Evolutionary conservation across 352 stramenopile species (phyloP).

Genomic region (Pythium oligandrum): DNA sequence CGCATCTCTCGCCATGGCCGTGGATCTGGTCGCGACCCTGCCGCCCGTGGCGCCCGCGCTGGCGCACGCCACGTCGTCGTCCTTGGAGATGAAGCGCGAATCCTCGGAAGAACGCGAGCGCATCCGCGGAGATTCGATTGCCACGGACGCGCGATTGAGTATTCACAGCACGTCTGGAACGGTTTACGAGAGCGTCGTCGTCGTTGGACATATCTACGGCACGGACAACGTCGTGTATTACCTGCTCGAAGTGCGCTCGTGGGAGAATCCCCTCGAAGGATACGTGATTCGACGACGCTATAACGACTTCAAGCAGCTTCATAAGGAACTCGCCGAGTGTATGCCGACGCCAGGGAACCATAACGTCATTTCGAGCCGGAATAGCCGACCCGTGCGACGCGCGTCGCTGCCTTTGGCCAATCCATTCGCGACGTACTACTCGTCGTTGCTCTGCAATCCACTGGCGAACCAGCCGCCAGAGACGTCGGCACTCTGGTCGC

Average conservation of each 20-base stretch:
- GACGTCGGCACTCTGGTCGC: slow-evolving; percentile 48
- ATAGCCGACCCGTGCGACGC: slow-evolving; percentile 8
- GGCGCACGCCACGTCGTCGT: slow-evolving; percentile 4
- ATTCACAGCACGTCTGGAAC: slow-evolving; percentile 64
- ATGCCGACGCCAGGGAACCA: slow-evolving; percentile 31
- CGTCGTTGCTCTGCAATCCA: slow-evolving; percentile 51
- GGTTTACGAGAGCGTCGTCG: slow-evolving; percentile 66
- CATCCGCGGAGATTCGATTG: slow-evolving; percentile 30
- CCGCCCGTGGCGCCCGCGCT: slow-evolving; percentile 1
- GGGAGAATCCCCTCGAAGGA: slow-evolving; percentile 64
- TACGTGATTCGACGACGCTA: slow-evolving; percentile 76
- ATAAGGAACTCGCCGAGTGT: slow-evolving; percentile 37
- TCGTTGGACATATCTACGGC: slow-evolving; percentile 59
- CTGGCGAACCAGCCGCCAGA: slow-evolving; percentile 25
- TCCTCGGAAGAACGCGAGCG: slow-evolving; percentile 23
- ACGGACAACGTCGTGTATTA: slow-evolving; percentile 74
- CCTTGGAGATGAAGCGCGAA: slow-evolving; percentile 13
- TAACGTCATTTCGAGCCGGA: too few species aligned
- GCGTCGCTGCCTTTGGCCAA: slow-evolving; percentile 1
- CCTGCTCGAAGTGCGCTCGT: slow-evolving; percentile 65
- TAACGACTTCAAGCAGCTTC: slow-evolving; percentile 70
- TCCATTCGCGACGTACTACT: slow-evolving; percentile 27
- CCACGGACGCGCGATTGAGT: slow-evolving; percentile 40
- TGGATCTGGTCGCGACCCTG: neutral
- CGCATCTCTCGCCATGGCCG: too few species aligned